Percentiles rank a stretch among this genome's conserved stretches.
These are phyloP conservation scores for Artemisia argyi DNA, from an alignment of 129 eudicot genomes.

Conservation along the genomic window DNA sequence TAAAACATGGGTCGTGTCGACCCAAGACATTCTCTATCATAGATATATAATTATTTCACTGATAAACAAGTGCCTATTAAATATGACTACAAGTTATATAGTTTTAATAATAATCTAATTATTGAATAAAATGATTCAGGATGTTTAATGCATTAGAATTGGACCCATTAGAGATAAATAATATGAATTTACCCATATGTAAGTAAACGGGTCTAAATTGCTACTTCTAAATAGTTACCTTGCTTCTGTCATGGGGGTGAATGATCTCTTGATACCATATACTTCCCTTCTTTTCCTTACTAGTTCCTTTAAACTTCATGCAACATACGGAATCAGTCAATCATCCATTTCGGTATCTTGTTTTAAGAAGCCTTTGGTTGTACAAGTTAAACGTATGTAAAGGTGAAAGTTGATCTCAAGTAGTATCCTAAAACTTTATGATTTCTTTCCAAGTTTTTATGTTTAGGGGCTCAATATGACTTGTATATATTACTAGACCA, in stretches of 20 bases:
- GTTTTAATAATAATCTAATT: background rate
- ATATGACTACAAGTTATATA: background rate
- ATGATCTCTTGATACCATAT: constrained; percentile 9
- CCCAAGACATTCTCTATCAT: background rate
- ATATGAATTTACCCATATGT: background rate
- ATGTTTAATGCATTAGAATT: background rate
- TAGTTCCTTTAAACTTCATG: too few relatives aligned
- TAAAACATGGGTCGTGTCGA: background rate
- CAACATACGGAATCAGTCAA: background rate
- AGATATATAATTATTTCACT: background rate
- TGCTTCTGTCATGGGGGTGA: constrained; percentile 1
- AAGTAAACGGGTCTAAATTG: background rate
- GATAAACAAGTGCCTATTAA: background rate
- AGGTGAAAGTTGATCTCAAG: too few relatives aligned
- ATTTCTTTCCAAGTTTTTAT: background rate
- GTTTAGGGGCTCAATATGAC: background rate
- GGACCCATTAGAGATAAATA: background rate
- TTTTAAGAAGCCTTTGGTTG: too few relatives aligned
- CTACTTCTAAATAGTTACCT: background rate
- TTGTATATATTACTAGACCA: too few relatives aligned
- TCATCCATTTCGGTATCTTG: constrained; percentile 5
- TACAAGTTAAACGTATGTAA: too few relatives aligned
- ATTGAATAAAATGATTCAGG: background rate
- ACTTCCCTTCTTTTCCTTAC: too few relatives aligned
- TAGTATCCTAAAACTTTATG: too few relatives aligned